Base-by-base conservation (phyloP, 1,139 yeast species). In the Barnettozyma hawaiiensis region DNA sequence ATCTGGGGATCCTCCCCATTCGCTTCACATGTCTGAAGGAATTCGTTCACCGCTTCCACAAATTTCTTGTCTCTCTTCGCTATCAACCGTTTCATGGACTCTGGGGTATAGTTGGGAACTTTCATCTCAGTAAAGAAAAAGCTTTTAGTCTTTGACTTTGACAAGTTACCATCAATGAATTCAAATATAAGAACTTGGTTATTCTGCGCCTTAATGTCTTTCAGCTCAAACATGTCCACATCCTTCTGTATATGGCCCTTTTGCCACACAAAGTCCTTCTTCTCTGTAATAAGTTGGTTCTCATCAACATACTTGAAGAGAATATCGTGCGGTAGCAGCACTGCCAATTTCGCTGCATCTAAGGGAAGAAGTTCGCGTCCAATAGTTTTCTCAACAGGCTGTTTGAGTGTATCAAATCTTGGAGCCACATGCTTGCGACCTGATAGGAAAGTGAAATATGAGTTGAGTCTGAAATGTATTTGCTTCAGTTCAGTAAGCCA, bases 281-380 rank as follows among this genome's bases (percentile, higher is more conserved):
- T 58, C 54, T 68, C 76, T 48, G 70, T 53, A 45, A 67, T 61
- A 24, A 82, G 64, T 51, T 82, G 86, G 54, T 81, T 79, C 57
- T 80, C 85, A 56, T 84, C 90, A 31, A 85, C 80, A 59, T 85
- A 89, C 40, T 77, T 85, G 52, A 81, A 79, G 3, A 79, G 66
- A 16, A 85, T 76, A 39, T 82, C 90, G 19, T 73, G 66, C 0
- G 96, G 95, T 11, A 85, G 59, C 3, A 90, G 58, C n/a, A 65
- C 71, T 39, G 71, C 75, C 35, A 89, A 71, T 44, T 71, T 69
- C 1, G 95, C 86, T 35, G 85, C 70, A 58, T 85, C 95, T 9
- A 62, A 56, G 28, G 62, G 54, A 3, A 60, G 53, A 24, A 74
- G 52, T 7, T 58, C 58, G 32, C 73, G 50, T n/a, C 62, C 61